Conservation (phyloP, 2,329 filamentous ascomycete genomes). For the Lachnellula hyalina region DNA sequence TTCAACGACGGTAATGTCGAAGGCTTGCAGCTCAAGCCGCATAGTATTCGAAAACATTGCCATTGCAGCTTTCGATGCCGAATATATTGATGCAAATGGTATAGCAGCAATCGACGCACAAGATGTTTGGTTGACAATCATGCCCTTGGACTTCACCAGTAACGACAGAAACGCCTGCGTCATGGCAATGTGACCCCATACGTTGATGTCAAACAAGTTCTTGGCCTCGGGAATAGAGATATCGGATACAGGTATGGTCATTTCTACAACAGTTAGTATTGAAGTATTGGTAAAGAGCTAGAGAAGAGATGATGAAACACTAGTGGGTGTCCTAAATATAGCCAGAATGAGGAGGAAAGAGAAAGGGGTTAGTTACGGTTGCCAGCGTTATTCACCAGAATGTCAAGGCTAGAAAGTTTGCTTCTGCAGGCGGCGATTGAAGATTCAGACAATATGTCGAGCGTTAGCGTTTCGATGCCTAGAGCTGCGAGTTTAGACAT, state of each 20-base stretch:
- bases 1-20: constrained; percentile 21
- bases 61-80: constrained; percentile 18
- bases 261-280: background rate
- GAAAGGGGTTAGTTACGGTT: too few species aligned
- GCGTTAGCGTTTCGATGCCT: constrained; percentile 30
- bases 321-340: too few species aligned
- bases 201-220: constrained; percentile 27
- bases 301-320: too few species aligned
- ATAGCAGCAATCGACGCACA: background rate
- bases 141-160: constrained; percentile 25
- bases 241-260: constrained; percentile 29
- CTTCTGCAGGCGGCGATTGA: constrained; percentile 32
- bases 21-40: constrained; percentile 17
- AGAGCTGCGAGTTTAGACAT: constrained; percentile 23
- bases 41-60: constrained; percentile 16
- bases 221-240: constrained; percentile 23
- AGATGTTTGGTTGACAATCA: constrained; percentile 37
- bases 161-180: constrained; percentile 24
- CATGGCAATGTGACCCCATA: constrained; percentile 26
- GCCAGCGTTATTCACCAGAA: background rate
- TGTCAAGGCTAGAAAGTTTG: constrained; percentile 24
- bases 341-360: too few species aligned
- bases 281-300: too few species aligned
- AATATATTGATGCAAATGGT: constrained; percentile 12
- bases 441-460: constrained; percentile 35